phyloP scores from a whole-genome alignment of 2,329 filamentous ascomycete species.

The Fusarium sp. region DNA sequence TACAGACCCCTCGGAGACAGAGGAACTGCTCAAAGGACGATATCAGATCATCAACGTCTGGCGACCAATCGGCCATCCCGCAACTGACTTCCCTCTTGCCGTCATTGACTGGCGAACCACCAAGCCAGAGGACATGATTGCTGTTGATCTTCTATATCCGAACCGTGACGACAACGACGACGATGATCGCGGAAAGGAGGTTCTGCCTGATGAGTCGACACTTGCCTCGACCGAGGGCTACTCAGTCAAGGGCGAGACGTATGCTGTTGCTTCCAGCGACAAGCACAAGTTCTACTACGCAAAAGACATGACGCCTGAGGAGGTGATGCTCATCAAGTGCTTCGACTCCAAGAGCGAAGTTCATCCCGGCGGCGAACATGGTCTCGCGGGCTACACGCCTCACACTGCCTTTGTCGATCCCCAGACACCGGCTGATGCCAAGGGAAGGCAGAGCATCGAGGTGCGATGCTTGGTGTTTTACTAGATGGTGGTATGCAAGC shows the following conservation, averaged over 20 bases:
- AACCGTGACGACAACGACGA: slow-evolving; percentile 35
- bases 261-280: slow-evolving; percentile 34
- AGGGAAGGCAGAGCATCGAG: slow-evolving; percentile 43
- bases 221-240: slow-evolving; percentile 37
- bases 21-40: slow-evolving; percentile 51
- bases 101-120: slow-evolving; percentile 43
- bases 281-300: slow-evolving; percentile 43
- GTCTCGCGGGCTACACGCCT: slow-evolving; percentile 39
- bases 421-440: slow-evolving; percentile 33
- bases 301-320: slow-evolving; percentile 45
- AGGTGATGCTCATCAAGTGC: slow-evolving; percentile 46
- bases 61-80: slow-evolving; percentile 47
- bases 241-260: slow-evolving; percentile 40
- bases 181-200: slow-evolving; percentile 44
- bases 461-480: slow-evolving; percentile 45
- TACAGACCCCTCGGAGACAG: slow-evolving; percentile 56
- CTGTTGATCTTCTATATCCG: slow-evolving; percentile 41
- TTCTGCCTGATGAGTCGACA: slow-evolving; percentile 25
- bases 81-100: slow-evolving; percentile 40
- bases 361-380: slow-evolving; percentile 32
- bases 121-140: slow-evolving; percentile 39
- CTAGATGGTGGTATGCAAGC: background rate
- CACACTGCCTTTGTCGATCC: slow-evolving; percentile 45
- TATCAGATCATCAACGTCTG: slow-evolving; percentile 66
- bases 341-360: slow-evolving; percentile 44